Evolutionary conservation across 202 grass and related monocot species (phyloP), one percentile per base, ranked within the genome.

Genomic region (Dendrocalamus latiflorus): DNA sequence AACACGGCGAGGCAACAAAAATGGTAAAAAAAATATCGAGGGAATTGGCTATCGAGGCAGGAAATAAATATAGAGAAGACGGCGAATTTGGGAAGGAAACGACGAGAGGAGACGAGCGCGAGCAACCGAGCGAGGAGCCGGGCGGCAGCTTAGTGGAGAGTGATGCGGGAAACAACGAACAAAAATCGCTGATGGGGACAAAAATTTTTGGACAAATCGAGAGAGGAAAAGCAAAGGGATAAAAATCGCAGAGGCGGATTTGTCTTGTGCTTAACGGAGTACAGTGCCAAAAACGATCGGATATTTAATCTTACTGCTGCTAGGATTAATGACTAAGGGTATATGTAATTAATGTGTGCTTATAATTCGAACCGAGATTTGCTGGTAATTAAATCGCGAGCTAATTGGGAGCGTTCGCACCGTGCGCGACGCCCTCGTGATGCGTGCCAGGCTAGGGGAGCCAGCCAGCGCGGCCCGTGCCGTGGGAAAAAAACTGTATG

Each of bases 361-460:
- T 28, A 28, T 26, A 44, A 22, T 17, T 38, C 10, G 37, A 22
- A 37, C 25, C 48, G 72, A 62, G 50, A 51, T 75, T 81, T 59
- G 56, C 39, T 11, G 14, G 59, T 13, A 45, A 33, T 73, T 26
- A 59, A 74, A 53, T 13, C 25, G 81, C 6, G 47, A 18, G 50
- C 62, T 59, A 84, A 84, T 84, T 55, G 17, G 1, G n/a, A 21
- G 5, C 47, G 71, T 70, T 63, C 26, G 55, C 81, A 64, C 81
- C 68, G 41, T 70, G 38, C n/a, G 33, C 65, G 76, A 81, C 78
- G 53, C 84, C 80, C 66, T 93, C 91, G 84, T 72, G 85, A 85
- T 87, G 90, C 84, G 91, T 85, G 79, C 91, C 87, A 93, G 26
- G 84, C 50, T 71, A 89, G 84, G 37, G 25, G 12, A 18, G 0